Conservation (phyloP, 2,329 filamentous ascomycete genomes). For the Ceratocystis huliohia region DNA sequence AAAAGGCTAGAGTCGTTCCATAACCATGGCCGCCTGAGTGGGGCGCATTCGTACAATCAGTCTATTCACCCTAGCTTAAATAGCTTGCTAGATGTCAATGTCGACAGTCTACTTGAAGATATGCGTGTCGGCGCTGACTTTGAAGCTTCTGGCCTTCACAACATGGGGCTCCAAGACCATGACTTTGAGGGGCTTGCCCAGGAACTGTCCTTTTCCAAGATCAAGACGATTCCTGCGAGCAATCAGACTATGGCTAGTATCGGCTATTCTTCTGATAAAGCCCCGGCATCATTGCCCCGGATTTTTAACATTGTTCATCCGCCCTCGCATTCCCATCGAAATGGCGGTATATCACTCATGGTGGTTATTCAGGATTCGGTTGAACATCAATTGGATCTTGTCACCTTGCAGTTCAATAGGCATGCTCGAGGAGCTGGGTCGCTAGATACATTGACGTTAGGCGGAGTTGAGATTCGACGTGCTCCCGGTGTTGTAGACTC, state of each 20-base stretch:
- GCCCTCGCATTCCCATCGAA: conserved; percentile 41
- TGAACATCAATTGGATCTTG: conserved; percentile 44
- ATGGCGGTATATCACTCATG: conserved; percentile 42
- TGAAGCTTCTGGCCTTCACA: conserved; percentile 48
- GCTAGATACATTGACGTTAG: conserved; percentile 19
- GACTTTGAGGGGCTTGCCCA: conserved; percentile 57
- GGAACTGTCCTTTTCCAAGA: conserved; percentile 58
- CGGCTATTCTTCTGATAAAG: conserved; percentile 31
- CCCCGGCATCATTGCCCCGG: conserved; percentile 27
- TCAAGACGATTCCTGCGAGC: conserved; percentile 54
- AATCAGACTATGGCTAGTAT: conserved; percentile 46
- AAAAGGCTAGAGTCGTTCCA: conserved; percentile 62
- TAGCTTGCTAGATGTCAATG: conserved; percentile 54
- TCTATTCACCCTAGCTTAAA: conserved; percentile 41
- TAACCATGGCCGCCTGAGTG: conserved; percentile 47
- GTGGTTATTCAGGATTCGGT: conserved; percentile 58
- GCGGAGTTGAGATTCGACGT: conserved; percentile 39
- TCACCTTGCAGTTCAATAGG: conserved; percentile 15
- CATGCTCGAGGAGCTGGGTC: conserved; percentile 4
- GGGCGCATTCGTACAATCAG: conserved; percentile 35
- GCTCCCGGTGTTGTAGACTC: conserved; percentile 59
- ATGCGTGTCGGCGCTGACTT: conserved; percentile 48
- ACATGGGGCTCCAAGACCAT: conserved; percentile 56
- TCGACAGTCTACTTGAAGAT: conserved; percentile 58
- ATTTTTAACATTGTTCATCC: conserved; percentile 57